Conservation (phyloP, 169 alveolate genomes). For the Cryptosporidium meleagridis region DNA sequence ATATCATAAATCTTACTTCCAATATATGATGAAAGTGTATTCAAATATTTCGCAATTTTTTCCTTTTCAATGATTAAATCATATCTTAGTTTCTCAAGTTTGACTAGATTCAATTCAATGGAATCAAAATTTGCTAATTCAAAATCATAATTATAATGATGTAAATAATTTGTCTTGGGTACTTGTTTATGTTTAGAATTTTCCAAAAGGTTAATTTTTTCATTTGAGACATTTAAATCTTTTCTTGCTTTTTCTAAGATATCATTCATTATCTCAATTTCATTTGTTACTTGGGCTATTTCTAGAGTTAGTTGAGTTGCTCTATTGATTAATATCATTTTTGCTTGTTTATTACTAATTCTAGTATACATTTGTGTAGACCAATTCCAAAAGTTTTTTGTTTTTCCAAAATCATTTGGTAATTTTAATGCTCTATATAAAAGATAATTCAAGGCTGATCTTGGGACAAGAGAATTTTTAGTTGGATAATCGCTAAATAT, state of each 20-base stretch:
- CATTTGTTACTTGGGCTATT: slow-evolving; percentile 62
- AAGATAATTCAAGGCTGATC: slow-evolving; percentile 34
- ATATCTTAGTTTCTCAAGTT: slow-evolving; percentile 41
- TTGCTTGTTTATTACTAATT: slow-evolving; percentile 63
- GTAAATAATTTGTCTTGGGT: slow-evolving; percentile 10
- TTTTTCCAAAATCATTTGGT: slow-evolving; percentile 45
- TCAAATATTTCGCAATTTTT: not conserved
- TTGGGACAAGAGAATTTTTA: slow-evolving; percentile 49
- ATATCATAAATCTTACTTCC: slow-evolving; percentile 62
- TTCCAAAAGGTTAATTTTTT: not conserved
- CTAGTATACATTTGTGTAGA: slow-evolving; percentile 38
- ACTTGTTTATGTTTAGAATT: not conserved
- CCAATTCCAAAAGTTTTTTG: slow-evolving; percentile 57
- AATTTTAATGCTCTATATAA: slow-evolving; percentile 60
- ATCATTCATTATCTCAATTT: slow-evolving; percentile 69
- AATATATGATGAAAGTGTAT: slow-evolving; percentile 4
- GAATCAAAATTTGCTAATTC: slow-evolving; percentile 12
- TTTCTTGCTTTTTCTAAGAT: slow-evolving; percentile 12
- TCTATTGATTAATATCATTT: slow-evolving; percentile 26
- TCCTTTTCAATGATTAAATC: slow-evolving; percentile 51
- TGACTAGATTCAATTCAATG: slow-evolving; percentile 17
- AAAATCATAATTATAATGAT: slow-evolving; percentile 44
- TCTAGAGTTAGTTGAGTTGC: slow-evolving; percentile 33
- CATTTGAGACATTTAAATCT: not conserved
- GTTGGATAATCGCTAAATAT: slow-evolving; percentile 51